Evolutionary conservation across 768 basidiomycete species (phyloP), one percentile per base, ranked within the genome.

Genomic region (Auricularia sp.): DNA sequence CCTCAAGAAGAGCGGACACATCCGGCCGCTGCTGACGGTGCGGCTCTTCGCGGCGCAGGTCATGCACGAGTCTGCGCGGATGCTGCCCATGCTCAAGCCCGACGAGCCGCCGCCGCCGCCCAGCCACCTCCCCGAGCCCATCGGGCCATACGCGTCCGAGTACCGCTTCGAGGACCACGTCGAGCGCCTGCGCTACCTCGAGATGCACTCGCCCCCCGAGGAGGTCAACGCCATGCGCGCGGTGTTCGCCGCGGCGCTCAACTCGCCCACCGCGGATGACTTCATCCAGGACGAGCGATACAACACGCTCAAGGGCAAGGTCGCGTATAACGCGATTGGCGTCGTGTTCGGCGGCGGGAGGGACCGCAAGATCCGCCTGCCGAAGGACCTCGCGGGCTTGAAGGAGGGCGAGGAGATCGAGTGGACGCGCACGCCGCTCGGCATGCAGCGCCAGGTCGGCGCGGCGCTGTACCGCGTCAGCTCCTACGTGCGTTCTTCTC

Each of bases 251-350:
- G 75, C 78, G 39, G 86, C 87, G 2, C 73, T 92, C 54, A 66
- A 64, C 47, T 10, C 56, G 23, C 87, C 86, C 11, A 90, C 89
- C 21, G 71, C 93, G 65, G 88, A 91, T 67, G 80, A 85, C 64
- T 86, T 89, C 64, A 76, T 90, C 34, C 82, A 83, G 3, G 82
- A 84, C 34, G 86, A 89, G 44, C 78, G 83, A 29, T 82, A 89
- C 66, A 76, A 81, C 10, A 78, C 78, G 18, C 79, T 88, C 60
- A 72, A 83, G 47, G 88, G 88, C 18, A 90, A 85, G 72, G 85
- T 93, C 78, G 74, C 78, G 3, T 92, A 91, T 74, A 93, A 93
- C 68, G 80, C 84, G 2, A 88, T 84, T 70, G 91, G 91, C 64
- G 84, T 93, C 61, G 84, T 78, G 72, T 87, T 79, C 68, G 80